Evolutionary conservation across 345 rosid species (phyloP), one percentile per base, ranked within the genome.

Genomic region (Eucalyptus pauciflora): DNA sequence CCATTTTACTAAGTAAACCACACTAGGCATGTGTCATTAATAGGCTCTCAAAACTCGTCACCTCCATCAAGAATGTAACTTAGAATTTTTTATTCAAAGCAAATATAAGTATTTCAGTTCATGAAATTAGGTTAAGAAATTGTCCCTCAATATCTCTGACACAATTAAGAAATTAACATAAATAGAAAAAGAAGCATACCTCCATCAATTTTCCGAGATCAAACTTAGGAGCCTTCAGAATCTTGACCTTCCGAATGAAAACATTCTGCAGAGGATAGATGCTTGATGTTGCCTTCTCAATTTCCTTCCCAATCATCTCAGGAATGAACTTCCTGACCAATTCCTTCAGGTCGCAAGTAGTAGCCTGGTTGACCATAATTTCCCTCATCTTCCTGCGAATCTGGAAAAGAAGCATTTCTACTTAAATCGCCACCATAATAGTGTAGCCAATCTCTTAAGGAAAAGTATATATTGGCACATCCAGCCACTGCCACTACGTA

Each of bases 171-270:
- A 8, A 90, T 62, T 33, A 85, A 7, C 50, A 16, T 22, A 3
- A 10, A 85, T 20, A 37, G 33, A 86, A 10, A 54, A 8, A 69
- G 58, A 43, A 22, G 71, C 76, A 87, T 89, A 91, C 99, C 93
- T 97, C 99, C 99, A 97, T 97, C 91, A 98, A 92, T 92, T 97
- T 98, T 89, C 99, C 99, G 6, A 98, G 97, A 90, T 98, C 99
- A 69, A 98, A 98, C 90, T 98, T 98, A 46, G 99, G 99, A 79
- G 99, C 95, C 87, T 98, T 98, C 87, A 98, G 93, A 90, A 98
- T 97, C 93, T 98, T 98, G 88, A 98, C 99, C 92, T 98, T 98
- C 45, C 99, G 93, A 81, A 98, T 96, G 93, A 92, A 97, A 41
- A 97, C 99, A 27, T 97, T 96, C 90, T 97, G 99, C 88, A 96